These are phyloP conservation scores for Striga asiatica DNA, from an alignment of 257 asterid species.

Conservation along the genomic window DNA sequence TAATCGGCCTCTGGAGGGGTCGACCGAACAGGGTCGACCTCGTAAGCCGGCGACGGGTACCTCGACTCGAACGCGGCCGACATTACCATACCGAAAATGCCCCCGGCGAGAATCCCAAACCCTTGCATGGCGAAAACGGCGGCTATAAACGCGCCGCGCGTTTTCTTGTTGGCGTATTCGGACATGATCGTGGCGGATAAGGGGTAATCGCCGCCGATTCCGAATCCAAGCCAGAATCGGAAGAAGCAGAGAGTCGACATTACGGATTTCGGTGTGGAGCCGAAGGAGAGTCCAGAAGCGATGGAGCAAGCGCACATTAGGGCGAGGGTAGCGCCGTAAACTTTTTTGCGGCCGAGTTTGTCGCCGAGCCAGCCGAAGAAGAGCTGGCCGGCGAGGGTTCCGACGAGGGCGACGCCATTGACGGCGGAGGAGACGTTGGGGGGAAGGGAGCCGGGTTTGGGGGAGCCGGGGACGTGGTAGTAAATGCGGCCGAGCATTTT, in stretches of 20 bases:
- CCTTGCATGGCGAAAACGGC: slow-evolving; percentile 71
- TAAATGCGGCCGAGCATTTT: slow-evolving; percentile 55
- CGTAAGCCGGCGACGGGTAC: slow-evolving; percentile 32
- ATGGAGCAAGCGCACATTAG: slow-evolving; percentile 37
- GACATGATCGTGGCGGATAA: slow-evolving; percentile 74
- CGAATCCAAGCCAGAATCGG: slow-evolving; percentile 60
- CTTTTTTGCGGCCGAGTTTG: slow-evolving; percentile 43
- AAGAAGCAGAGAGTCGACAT: slow-evolving; percentile 55
- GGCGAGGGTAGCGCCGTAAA: slow-evolving; percentile 45
- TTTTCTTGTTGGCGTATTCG: slow-evolving; percentile 52
- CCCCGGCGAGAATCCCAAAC: slow-evolving; percentile 47
- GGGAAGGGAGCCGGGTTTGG: slow-evolving; percentile 48
- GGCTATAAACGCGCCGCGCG: slow-evolving; percentile 52
- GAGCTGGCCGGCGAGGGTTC: slow-evolving; percentile 50
- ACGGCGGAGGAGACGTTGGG: slow-evolving; percentile 49
- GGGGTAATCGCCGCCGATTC: slow-evolving; percentile 57
- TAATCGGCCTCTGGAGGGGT: slow-evolving; percentile 44
- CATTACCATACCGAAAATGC: slow-evolving; percentile 33
- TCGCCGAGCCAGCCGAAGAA: slow-evolving; percentile 66
- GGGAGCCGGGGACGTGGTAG: slow-evolving; percentile 34
- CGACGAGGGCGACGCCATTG: slow-evolving; percentile 53
- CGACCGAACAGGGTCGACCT: slow-evolving; percentile 35
- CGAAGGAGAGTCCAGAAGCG: slow-evolving; percentile 50
- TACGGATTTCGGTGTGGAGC: slow-evolving; percentile 25
- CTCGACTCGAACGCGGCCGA: slow-evolving; percentile 24